A percentile compares a stretch with the other conserved stretches of the same genome.
Conservation (phyloP, 768 basidiomycete species). For the Calocera viscosa region DNA sequence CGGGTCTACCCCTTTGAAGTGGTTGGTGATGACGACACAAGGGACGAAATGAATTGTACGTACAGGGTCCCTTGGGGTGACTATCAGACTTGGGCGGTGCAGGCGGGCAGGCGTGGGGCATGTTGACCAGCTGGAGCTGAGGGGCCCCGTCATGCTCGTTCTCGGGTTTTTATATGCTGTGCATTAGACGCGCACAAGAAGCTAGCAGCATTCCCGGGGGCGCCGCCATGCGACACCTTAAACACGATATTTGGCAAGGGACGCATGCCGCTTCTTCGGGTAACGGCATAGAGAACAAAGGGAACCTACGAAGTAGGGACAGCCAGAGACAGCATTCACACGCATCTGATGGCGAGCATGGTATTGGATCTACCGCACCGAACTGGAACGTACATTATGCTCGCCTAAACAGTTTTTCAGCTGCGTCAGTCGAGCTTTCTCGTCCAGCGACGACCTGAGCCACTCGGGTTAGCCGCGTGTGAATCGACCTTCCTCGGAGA, state of each 20-base stretch:
- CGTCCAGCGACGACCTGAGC: slow-evolving; percentile 4
- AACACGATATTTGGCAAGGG: neutral
- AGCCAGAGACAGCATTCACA: neutral
- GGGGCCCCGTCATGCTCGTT: neutral
- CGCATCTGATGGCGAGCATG: neutral
- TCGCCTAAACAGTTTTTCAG: slow-evolving; percentile 7
- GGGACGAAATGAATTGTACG: slow-evolving; percentile 6
- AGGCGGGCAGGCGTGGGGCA: neutral
- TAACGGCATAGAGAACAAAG: neutral
- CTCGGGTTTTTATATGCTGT: neutral
- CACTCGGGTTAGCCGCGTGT: neutral
- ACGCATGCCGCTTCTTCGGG: neutral
- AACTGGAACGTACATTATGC: neutral
- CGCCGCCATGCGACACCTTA: neutral
- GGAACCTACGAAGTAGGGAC: neutral
- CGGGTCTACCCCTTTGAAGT: neutral
- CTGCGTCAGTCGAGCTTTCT: slow-evolving; percentile 1
- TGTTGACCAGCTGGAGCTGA: neutral
- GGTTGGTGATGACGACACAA: slow-evolving; percentile 8
- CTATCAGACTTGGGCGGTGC: neutral
- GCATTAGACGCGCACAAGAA: neutral
- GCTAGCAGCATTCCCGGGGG: neutral
- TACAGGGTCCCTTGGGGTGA: neutral
- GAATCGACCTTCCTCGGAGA: neutral
- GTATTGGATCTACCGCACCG: neutral